These are phyloP conservation scores for Chaetomium cochliodes DNA, from an alignment of 495 filamentous ascomycete genomes.

Conservation along the genomic window DNA sequence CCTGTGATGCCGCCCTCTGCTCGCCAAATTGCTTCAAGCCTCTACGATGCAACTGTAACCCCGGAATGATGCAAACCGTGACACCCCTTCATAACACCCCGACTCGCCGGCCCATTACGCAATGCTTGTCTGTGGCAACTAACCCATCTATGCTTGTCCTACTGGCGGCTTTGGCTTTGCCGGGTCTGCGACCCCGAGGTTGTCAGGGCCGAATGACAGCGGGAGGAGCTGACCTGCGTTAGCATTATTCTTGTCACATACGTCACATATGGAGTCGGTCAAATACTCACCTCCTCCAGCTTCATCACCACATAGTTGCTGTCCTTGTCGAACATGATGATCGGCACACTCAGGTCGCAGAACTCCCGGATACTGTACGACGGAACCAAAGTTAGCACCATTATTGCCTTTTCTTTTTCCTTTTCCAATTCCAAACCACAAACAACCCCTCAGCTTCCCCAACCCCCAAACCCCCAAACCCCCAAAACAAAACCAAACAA, in stretches of 20 bases:
- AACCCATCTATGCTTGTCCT: not conserved
- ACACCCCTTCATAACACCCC: not conserved
- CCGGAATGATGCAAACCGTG: not conserved
- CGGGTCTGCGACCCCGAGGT: slow-evolving; percentile 35
- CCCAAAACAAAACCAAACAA: not conserved
- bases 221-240: slow-evolving; percentile 57
- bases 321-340: slow-evolving; percentile 89
- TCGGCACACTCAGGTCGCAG: slow-evolving; percentile 60
- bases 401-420: no score
- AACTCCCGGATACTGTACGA: slow-evolving; percentile 66
- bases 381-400: not conserved
- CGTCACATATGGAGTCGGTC: not conserved
- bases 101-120: not conserved
- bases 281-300: slow-evolving; percentile 63
- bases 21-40: not conserved
- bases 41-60: not conserved
- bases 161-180: slow-evolving; percentile 9
- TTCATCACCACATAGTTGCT: slow-evolving; percentile 67
- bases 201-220: slow-evolving; percentile 68
- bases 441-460: not conserved
- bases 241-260: slow-evolving; percentile 14
- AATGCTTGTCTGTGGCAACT: not conserved
- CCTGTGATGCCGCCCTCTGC: not conserved
- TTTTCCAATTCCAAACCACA: no score
- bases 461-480: no score